Percentiles rank a stretch among this genome's conserved stretches.
Evolutionary conservation across 495 filamentous ascomycete species (phyloP).

Genomic region (Xylaria castorea): DNA sequence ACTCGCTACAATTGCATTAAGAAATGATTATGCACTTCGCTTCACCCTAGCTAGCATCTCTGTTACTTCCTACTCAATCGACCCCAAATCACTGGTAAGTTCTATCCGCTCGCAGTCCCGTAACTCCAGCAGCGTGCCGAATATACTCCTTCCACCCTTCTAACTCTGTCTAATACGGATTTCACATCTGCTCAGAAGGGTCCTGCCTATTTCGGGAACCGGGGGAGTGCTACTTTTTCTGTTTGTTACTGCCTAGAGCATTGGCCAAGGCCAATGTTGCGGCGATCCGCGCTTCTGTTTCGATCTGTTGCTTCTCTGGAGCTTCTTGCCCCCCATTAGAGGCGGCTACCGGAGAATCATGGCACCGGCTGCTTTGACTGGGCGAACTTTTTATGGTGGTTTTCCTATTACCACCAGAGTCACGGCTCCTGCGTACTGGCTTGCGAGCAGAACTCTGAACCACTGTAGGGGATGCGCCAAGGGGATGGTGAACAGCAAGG

Average conservation of each 20-base stretch:
- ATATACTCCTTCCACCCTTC: background rate
- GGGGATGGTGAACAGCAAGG: background rate
- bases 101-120: background rate
- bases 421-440: background rate
- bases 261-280: constrained; percentile 15
- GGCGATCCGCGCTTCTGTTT: constrained; percentile 14
- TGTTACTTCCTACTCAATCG: background rate
- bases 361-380: background rate
- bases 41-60: background rate
- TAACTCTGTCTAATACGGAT: background rate
- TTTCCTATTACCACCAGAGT: background rate
- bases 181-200: background rate
- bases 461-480: background rate
- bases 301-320: background rate
- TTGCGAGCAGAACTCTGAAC: background rate
- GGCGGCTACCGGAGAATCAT: background rate
- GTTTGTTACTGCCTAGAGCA: background rate
- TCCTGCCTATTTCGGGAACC: background rate
- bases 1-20: background rate
- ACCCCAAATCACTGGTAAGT: background rate
- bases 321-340: background rate
- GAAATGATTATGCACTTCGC: background rate
- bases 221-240: background rate
- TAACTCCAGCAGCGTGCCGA: background rate
- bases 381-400: background rate